A percentile compares a stretch with the other conserved stretches of the same genome.
Evolutionary conservation across 176 grass and related monocot genomes (phyloP).

Genomic region (Musa itinerans): DNA sequence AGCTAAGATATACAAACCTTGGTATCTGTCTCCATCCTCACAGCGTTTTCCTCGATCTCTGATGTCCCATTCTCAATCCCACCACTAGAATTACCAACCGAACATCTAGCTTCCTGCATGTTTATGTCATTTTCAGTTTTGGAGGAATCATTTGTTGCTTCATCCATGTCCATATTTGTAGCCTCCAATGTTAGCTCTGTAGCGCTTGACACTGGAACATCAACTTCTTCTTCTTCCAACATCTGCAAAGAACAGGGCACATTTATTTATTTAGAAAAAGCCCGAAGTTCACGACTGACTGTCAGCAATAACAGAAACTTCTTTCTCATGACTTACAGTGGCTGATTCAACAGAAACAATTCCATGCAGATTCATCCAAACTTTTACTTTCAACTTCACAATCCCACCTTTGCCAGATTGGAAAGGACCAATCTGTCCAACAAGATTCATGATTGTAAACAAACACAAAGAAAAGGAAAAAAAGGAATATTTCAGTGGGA

Average conservation of each 20-base stretch:
- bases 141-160: slow-evolving; percentile 35
- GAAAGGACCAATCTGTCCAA: slow-evolving; percentile 68
- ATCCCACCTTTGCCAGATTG: slow-evolving; percentile 53
- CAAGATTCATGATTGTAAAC: background rate
- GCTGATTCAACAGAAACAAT: slow-evolving; percentile 81
- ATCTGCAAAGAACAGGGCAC: slow-evolving; percentile 33
- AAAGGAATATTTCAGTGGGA: no score
- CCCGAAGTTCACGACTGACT: background rate
- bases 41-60: no score
- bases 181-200: background rate
- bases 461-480: background rate
- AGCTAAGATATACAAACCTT: no score
- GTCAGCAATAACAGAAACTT: background rate
- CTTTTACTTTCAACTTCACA: slow-evolving; percentile 79
- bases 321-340: slow-evolving; percentile 28
- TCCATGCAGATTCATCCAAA: slow-evolving; percentile 74
- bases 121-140: slow-evolving; percentile 58
- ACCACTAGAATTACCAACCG: no score
- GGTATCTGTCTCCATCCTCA: no score
- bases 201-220: slow-evolving; percentile 47
- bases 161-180: slow-evolving; percentile 16
- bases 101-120: no score
- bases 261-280: background rate
- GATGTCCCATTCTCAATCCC: no score
- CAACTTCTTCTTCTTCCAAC: slow-evolving; percentile 71